Evolutionary conservation across 768 basidiomycete genomes (phyloP).

Genomic region (Naganishia kalamii): DNA sequence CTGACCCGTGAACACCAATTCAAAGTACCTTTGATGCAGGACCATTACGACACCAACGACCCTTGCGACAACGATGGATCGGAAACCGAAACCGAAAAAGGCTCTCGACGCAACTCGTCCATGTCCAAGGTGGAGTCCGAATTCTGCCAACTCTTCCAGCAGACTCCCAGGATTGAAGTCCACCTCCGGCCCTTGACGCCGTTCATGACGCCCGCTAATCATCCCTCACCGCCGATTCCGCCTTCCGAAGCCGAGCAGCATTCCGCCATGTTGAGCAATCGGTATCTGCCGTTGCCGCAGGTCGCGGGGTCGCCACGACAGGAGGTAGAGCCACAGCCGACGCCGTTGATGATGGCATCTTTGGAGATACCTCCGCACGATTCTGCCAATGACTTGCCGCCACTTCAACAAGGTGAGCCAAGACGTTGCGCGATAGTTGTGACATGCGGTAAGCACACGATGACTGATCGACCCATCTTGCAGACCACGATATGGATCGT

Average conservation of each 20-base stretch:
- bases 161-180: not conserved
- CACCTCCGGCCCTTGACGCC: conserved; percentile 5
- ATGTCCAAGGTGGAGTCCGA: not conserved
- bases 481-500: too few species aligned
- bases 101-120: not conserved
- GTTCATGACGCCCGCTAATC: not conserved
- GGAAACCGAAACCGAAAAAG: conserved; percentile 1
- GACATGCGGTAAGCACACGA: too few species aligned
- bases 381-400: not conserved
- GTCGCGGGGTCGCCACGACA: not conserved
- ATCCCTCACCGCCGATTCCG: not conserved
- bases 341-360: not conserved
- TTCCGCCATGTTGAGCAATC: conserved; percentile 8
- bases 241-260: not conserved
- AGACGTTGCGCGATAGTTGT: too few species aligned
- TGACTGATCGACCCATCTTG: too few species aligned
- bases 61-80: not conserved
- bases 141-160: not conserved
- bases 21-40: not conserved
- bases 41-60: not conserved
- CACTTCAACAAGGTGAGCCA: too few species aligned
- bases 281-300: conserved; percentile 5
- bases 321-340: not conserved
- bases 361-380: not conserved
- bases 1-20: too few species aligned